Evolutionary conservation across 2,329 filamentous ascomycete species (phyloP), one percentile per base, ranked within the genome.

Genomic region (Phaeosphaeriaceae sp.): DNA sequence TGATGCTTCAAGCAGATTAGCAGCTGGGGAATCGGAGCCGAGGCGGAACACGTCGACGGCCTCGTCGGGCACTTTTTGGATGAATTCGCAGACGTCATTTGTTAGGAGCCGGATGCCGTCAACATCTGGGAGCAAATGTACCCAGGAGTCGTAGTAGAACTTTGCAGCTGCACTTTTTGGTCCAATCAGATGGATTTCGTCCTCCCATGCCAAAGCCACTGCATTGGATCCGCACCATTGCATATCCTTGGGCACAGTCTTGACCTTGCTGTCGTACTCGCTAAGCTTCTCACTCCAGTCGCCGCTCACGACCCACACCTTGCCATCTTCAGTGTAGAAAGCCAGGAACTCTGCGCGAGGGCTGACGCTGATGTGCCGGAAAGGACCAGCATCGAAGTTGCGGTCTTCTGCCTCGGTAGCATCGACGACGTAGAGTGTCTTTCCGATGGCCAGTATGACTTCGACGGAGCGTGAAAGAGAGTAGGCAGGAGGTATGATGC

Each of bases 171-270:
- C 86, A 45, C 92, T 92, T 40, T 89, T 90, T 0, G 93, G 92
- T 0, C 94, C 95, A 59, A 99, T 90, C 25, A 99, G 85, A 72
- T 97, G 95, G 3, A 99, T 89, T 76, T 99, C 95, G 72, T 99
- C 95, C 73, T 98, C 95, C 95, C 95, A 99, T 0, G 93, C 93
- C 68, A 99, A 88, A 25, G 97, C 87, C 3, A 95, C 91, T 15
- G 93, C 92, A 77, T 98, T 94, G 69, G 95, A 94, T 5, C 95
- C 95, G 76, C 95, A 99, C 95, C 95, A 99, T 69, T 95, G 90
- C 60, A 99, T 85, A 63, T 95, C 92, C 68, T 92, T 90, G 3
- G 95, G 95, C 1, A 89, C 85, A 5, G 92, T 96, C 75, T 90
- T 90, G 10, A 92, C 93, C 66, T 89, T 89, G 0, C 93, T 94